Evolutionary conservation across 768 basidiomycete genomes (phyloP).

Genomic region (Phanerochaete sordida): DNA sequence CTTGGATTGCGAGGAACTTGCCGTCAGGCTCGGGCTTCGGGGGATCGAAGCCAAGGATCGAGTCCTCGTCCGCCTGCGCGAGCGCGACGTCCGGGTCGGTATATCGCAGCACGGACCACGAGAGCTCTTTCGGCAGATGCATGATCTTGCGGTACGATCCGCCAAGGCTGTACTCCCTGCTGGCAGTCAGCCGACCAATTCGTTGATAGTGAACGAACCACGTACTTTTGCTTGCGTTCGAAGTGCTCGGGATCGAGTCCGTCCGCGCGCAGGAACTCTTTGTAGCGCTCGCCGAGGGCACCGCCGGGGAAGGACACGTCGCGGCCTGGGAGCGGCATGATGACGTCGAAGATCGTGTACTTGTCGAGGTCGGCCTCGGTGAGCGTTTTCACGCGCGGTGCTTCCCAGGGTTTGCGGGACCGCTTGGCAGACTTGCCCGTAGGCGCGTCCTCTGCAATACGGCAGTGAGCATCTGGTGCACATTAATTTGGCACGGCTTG

Average conservation of each 20-base stretch:
- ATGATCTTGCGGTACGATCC: conserved; percentile 94
- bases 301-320: conserved; percentile 93
- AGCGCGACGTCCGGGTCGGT: conserved; percentile 92
- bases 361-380: conserved; percentile 73
- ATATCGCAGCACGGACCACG: conserved; percentile 82
- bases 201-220: not conserved
- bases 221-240: conserved; percentile 84
- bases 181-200: not conserved
- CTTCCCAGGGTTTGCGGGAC: conserved; percentile 51
- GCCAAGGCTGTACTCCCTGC: conserved; percentile 85
- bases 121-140: conserved; percentile 76
- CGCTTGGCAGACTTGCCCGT: conserved; percentile 21
- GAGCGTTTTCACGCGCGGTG: conserved; percentile 73
- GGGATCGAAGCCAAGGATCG: conserved; percentile 74
- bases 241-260: conserved; percentile 91
- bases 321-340: conserved; percentile 96
- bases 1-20: conserved; percentile 84
- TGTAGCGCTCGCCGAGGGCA: conserved; percentile 79
- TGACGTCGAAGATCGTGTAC: conserved; percentile 89
- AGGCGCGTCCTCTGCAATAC: conserved; percentile 11
- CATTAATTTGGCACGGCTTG: not conserved
- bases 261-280: conserved; percentile 76
- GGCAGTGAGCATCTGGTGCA: not conserved
- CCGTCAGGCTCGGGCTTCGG: conserved; percentile 68
- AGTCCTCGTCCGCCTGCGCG: conserved; percentile 95